phyloP scores from a whole-genome alignment of 1,284 basidiomycete species.

The Heimioporus retisporus region DNA sequence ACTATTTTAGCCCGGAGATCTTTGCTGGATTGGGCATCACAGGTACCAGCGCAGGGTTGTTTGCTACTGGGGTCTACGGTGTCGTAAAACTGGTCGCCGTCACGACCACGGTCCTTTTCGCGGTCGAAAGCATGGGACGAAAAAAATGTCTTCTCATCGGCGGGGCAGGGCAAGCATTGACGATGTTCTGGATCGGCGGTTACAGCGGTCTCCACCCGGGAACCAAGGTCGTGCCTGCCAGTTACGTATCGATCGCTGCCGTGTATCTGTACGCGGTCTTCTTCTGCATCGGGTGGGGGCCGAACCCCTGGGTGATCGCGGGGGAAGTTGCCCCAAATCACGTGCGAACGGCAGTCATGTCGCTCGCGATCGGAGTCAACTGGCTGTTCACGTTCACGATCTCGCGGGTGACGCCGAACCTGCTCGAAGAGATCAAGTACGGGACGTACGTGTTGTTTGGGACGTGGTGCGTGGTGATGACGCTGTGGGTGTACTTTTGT shows the following conservation, averaged over 20 bases:
- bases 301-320: slow-evolving; percentile 55
- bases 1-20: slow-evolving; percentile 64
- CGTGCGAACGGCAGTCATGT: slow-evolving; percentile 54
- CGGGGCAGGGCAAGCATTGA: slow-evolving; percentile 54
- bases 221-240: slow-evolving; percentile 49
- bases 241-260: slow-evolving; percentile 60
- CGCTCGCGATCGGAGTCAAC: slow-evolving; percentile 55
- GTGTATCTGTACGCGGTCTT: slow-evolving; percentile 61
- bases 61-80: slow-evolving; percentile 73
- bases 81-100: slow-evolving; percentile 65
- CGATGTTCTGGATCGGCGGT: slow-evolving; percentile 63
- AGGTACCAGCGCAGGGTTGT: slow-evolving; percentile 59
- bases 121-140: slow-evolving; percentile 56
- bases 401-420: slow-evolving; percentile 61
- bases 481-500: slow-evolving; percentile 55
- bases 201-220: slow-evolving; percentile 53
- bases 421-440: slow-evolving; percentile 59
- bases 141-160: slow-evolving; percentile 59
- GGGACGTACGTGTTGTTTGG: slow-evolving; percentile 66
- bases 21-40: slow-evolving; percentile 65
- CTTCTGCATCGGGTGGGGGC: slow-evolving; percentile 57
- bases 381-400: slow-evolving; percentile 62
- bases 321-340: slow-evolving; percentile 62
- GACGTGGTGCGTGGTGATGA: slow-evolving; percentile 56
- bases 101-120: slow-evolving; percentile 50